Evolutionary conservation across 2,329 filamentous ascomycete genomes (phyloP), one percentile per base, ranked within the genome.

Genomic region (Aspergillus pseudoterreus): DNA sequence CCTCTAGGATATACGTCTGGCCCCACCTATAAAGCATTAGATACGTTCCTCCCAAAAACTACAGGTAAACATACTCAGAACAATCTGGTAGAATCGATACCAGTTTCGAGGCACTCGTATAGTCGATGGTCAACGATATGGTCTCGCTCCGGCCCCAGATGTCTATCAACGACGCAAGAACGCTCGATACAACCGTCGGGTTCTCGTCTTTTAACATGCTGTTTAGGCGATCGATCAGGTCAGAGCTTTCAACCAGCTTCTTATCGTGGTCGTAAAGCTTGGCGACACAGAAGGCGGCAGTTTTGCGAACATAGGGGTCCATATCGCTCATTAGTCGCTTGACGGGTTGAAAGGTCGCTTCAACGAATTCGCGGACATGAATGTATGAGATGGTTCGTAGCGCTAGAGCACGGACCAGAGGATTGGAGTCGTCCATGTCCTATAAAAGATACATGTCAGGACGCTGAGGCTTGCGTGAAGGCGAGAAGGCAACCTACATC

Each of bases 111-210:
- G 94, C 94, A 73, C 95, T 99, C 56, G 85, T 84, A 69, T 99
- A 97, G 74, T 99, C 94, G 63, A 99, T 96, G 3, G 94, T 97
- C 57, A 99, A 84, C 70, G 96, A 96, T 72, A 99, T 99, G 52
- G 88, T 90, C 71, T 97, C 92, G 68, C 92, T 97, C 52, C 92
- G 82, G 70, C 97, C 94, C 94, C 94, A 99, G 45, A 99, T 97
- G 71, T 99, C 94, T 83, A 96, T 94, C 64, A 99, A 71, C 33
- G 88, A 82, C 22, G 94, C 92, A 56, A 99, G 74, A 6, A 95
- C 92, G 68, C 92, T 96, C 10, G 94, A 92, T 19, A 99, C 92
- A 2, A 99, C 94, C 0, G 94, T 99, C 0, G 94, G 92, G 65
- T 99, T 99, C 69, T 97, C 92, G 62, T 99, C 94, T 65, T 91